These are phyloP conservation scores for Calocybe cyanea DNA, from an alignment of 768 basidiomycete species.

Conservation along the genomic window DNA sequence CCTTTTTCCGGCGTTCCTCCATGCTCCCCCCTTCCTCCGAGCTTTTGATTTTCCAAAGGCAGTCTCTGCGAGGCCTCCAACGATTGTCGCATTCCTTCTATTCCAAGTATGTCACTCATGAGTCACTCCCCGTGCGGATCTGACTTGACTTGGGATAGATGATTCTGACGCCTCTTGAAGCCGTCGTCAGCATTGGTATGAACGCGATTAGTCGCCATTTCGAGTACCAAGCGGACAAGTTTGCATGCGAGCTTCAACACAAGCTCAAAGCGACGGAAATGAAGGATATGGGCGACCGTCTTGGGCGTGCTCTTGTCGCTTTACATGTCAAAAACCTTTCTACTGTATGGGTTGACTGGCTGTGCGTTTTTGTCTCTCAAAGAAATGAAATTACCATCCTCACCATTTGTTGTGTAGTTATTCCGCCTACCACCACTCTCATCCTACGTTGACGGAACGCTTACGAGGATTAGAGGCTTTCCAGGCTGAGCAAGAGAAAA, in stretches of 20 bases:
- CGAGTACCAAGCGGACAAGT: constrained; percentile 92
- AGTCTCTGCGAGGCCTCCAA: constrained; percentile 66
- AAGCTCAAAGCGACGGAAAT: constrained; percentile 50
- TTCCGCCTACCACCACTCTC: constrained; percentile 94
- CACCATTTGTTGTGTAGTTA: constrained; percentile 46
- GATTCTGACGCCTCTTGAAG: constrained; percentile 78
- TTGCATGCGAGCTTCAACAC: constrained; percentile 71
- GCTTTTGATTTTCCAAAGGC: constrained; percentile 76
- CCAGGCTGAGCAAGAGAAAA: constrained; percentile 44
- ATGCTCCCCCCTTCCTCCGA: constrained; percentile 70
- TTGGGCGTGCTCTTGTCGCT: constrained; percentile 77
- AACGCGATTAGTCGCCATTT: constrained; percentile 83
- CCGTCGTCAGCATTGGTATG: constrained; percentile 66
- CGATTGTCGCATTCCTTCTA: constrained; percentile 81
- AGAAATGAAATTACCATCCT: constrained; percentile 1
- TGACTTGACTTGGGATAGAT: constrained; percentile 39
- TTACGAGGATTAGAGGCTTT: constrained; percentile 76
- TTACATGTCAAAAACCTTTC: constrained; percentile 92
- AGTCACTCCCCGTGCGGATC: neutral
- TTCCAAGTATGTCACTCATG: constrained; percentile 54
- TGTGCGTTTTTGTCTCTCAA: constrained; percentile 44
- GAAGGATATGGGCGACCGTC: constrained; percentile 82
- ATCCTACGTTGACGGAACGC: constrained; percentile 91
- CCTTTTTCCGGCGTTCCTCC: constrained; percentile 86
- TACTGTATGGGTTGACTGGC: constrained; percentile 92